Conservation (phyloP, 345 rosid species). For the Alliaria petiolata region DNA sequence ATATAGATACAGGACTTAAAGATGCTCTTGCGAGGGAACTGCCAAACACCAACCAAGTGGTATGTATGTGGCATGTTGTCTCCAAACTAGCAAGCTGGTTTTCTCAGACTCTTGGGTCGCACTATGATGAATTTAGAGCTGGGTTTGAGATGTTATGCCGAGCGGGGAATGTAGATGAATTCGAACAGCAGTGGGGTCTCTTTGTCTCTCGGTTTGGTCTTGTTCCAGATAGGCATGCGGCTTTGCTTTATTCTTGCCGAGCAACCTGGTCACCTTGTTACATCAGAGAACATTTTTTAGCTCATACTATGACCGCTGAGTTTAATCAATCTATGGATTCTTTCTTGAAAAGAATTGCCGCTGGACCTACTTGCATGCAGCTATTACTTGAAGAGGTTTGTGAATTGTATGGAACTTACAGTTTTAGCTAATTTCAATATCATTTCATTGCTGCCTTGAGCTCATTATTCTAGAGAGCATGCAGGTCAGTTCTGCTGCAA, state of each 20-base stretch:
- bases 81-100: conserved; percentile 93
- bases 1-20: conserved; percentile 74
- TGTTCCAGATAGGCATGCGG: conserved; percentile 69
- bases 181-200: conserved; percentile 76
- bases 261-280: conserved; percentile 65
- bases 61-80: conserved; percentile 60
- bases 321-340: conserved; percentile 57
- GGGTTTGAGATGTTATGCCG: conserved; percentile 64
- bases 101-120: conserved; percentile 61
- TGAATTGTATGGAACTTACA: not conserved
- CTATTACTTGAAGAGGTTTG: conserved; percentile 81
- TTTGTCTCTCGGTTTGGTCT: conserved; percentile 75
- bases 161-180: conserved; percentile 58
- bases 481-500: conserved; percentile 62
- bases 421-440: not conserved
- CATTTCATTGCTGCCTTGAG: conserved; percentile 2
- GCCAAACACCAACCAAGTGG: conserved; percentile 68
- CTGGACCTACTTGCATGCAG: conserved; percentile 63
- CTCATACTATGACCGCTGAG: conserved; percentile 62
- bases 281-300: conserved; percentile 62
- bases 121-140: conserved; percentile 64
- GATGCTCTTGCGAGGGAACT: conserved; percentile 77
- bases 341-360: conserved; percentile 55
- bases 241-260: conserved; percentile 62
- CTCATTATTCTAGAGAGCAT: conserved; percentile 20